phyloP scores from a whole-genome alignment of 352 stramenopile species.

The Pythium dissotocum region DNA sequence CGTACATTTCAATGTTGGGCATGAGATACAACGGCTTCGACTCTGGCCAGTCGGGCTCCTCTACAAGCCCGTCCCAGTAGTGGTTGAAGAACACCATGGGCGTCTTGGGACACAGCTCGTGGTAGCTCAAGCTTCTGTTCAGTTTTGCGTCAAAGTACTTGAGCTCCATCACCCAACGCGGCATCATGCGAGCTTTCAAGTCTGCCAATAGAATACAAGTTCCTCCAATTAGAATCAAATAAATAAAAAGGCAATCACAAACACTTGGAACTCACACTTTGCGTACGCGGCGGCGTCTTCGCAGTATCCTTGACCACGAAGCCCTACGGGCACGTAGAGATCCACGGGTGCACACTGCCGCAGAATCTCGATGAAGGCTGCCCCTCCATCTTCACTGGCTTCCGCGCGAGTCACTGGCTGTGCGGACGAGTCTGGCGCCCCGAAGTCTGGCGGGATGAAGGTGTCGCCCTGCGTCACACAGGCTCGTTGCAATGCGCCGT shows the following conservation, averaged over 20 bases:
- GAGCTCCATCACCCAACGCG: constrained; percentile 29
- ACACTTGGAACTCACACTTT: constrained; percentile 42
- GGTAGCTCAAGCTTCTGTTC: constrained; percentile 26
- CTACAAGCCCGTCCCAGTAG: constrained; percentile 28
- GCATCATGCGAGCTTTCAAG: constrained; percentile 27
- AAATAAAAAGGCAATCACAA: neutral
- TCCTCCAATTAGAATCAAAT: neutral
- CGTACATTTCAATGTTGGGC: constrained; percentile 43
- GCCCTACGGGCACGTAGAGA: constrained; percentile 44
- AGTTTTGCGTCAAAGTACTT: constrained; percentile 16
- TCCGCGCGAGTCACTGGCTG: too few species aligned
- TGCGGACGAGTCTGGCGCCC: too few species aligned
- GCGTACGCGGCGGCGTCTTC: constrained; percentile 60
- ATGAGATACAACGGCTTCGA: constrained; percentile 29
- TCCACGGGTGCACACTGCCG: constrained; percentile 57
- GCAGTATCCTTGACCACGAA: constrained; percentile 60
- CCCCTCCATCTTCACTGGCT: too few species aligned
- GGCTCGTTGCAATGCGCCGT: too few species aligned
- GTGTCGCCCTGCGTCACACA: too few species aligned
- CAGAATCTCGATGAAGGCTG: constrained; percentile 32
- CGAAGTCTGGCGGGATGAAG: too few species aligned
- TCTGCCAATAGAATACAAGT: neutral
- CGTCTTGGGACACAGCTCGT: constrained; percentile 33
- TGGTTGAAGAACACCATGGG: constrained; percentile 37
- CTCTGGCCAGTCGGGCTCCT: constrained; percentile 13